phyloP scores from a whole-genome alignment of 805 yeast species.

The Pichia nakasei region DNA sequence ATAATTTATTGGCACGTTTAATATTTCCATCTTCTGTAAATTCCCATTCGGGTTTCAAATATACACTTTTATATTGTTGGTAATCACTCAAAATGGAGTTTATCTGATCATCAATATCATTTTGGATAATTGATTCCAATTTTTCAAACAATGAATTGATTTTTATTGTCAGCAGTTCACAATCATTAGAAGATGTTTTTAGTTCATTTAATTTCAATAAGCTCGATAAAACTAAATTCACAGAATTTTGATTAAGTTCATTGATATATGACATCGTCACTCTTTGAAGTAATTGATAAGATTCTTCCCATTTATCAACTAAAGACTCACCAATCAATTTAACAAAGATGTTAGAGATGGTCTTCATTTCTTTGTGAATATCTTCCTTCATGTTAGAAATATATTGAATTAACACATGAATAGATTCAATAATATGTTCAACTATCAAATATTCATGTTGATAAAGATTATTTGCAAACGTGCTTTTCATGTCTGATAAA shows the following conservation, averaged over 20 bases:
- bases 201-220: constrained; percentile 28
- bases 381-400: constrained; percentile 36
- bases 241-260: constrained; percentile 6
- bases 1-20: constrained; percentile 15
- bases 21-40: constrained; percentile 10
- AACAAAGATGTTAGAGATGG: constrained; percentile 26
- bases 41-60: constrained; percentile 17
- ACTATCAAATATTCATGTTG: constrained; percentile 23
- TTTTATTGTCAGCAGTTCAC: constrained; percentile 14
- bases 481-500: constrained; percentile 27
- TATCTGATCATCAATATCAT: constrained; percentile 27
- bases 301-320: constrained; percentile 32
- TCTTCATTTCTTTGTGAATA: constrained; percentile 32
- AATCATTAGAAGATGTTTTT: constrained; percentile 24
- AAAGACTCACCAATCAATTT: constrained; percentile 35
- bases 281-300: constrained; percentile 22
- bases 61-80: constrained; percentile 32
- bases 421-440: constrained; percentile 38
- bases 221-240: constrained; percentile 22
- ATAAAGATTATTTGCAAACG: constrained; percentile 16
- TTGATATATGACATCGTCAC: constrained; percentile 20
- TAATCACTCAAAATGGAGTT: constrained; percentile 31
- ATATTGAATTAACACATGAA: constrained; percentile 44
- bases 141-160: constrained; percentile 18
- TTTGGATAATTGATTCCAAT: constrained; percentile 29